phyloP scores from a whole-genome alignment of 202 grass and related monocot genomes.

The Carex arenaria region DNA sequence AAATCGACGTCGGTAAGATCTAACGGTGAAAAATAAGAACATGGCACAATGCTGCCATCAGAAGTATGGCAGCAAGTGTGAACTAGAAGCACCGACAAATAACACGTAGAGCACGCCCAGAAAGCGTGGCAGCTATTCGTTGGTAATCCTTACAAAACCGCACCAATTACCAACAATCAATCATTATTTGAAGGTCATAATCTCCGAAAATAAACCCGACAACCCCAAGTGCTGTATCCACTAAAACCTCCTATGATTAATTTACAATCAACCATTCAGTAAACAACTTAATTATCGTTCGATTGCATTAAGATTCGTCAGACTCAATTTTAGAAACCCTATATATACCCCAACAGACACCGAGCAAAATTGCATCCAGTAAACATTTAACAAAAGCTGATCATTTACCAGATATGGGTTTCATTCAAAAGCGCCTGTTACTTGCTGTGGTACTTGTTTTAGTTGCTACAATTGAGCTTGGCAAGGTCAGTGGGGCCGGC shows the following conservation, averaged over 20 bases:
- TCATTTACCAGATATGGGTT: slow-evolving; percentile 29
- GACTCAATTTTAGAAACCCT: too few relatives aligned
- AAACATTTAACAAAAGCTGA: neutral
- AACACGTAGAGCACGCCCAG: neutral
- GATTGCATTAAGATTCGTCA: too few relatives aligned
- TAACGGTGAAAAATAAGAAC: neutral
- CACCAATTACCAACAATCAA: neutral
- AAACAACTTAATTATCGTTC: too few relatives aligned
- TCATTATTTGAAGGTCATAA: neutral
- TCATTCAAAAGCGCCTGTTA: slow-evolving; percentile 34
- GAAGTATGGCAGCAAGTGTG: neutral
- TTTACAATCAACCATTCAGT: too few relatives aligned
- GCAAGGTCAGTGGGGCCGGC: slow-evolving; percentile 38
- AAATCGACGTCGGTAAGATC: neutral
- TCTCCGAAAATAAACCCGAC: neutral
- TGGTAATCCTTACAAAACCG: neutral
- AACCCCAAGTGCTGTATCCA: neutral
- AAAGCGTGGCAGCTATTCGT: neutral
- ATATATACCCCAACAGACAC: neutral
- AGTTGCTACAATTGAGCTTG: slow-evolving; percentile 11
- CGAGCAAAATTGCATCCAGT: neutral
- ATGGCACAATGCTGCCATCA: neutral
- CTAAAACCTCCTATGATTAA: neutral
- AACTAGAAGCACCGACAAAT: neutral
- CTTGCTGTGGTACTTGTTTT: slow-evolving; percentile 33